Conservation (phyloP, 2,329 filamentous ascomycete genomes). For the Calonectria honghensis region DNA sequence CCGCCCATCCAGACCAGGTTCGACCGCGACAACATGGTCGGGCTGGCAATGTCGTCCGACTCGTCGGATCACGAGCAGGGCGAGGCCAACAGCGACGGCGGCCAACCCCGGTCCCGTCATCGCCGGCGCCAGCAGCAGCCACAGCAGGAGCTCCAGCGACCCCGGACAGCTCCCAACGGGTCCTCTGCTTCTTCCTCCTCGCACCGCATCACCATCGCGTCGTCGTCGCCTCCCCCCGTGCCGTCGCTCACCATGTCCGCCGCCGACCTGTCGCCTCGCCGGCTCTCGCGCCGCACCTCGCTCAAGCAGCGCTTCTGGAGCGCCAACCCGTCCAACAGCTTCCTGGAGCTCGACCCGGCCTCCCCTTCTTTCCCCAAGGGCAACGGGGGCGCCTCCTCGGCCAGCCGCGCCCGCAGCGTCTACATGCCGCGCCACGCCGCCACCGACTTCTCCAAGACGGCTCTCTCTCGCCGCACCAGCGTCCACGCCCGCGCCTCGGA, state of each 20-base stretch:
- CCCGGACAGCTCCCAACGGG: slow-evolving; percentile 19
- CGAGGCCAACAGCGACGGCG: slow-evolving; percentile 7
- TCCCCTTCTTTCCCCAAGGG: not conserved
- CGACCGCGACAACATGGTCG: not conserved
- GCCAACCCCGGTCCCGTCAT: not conserved
- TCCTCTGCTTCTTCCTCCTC: not conserved
- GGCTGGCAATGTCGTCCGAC: not conserved
- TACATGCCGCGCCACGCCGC: slow-evolving; percentile 58
- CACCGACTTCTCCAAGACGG: slow-evolving; percentile 55
- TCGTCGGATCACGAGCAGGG: not conserved
- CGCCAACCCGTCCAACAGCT: slow-evolving; percentile 47
- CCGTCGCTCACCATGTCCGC: not conserved
- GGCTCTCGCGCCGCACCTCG: slow-evolving; percentile 47
- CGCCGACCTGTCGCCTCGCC: slow-evolving; percentile 22
- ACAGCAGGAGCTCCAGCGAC: not conserved
- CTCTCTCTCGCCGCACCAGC: slow-evolving; percentile 46
- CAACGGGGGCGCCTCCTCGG: slow-evolving; percentile 17
- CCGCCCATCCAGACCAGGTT: slow-evolving; percentile 1
- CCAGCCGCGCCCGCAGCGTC: slow-evolving; percentile 37
- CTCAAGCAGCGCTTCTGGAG: slow-evolving; percentile 50
- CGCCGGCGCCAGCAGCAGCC: not conserved
- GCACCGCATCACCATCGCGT: slow-evolving; percentile 13
- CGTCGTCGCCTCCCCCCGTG: not conserved
- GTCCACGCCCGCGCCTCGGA: slow-evolving; percentile 44
- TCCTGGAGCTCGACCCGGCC: slow-evolving; percentile 27